Evolutionary conservation across 306 rosid species (phyloP).

Genomic region (Psophocarpus tetragonolobus): DNA sequence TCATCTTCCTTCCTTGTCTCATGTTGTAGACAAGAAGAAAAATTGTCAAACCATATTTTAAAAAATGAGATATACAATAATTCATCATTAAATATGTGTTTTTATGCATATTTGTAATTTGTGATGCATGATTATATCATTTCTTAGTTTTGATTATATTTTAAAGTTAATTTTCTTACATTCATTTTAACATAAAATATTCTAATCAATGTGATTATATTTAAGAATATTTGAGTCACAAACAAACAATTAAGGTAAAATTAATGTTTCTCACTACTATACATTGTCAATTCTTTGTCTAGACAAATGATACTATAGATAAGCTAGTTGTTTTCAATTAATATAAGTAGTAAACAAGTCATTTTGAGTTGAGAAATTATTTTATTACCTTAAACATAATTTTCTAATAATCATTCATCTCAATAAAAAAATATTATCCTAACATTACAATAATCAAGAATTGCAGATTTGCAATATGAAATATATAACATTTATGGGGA

Average conservation of each 20-base stretch:
- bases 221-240: not conserved
- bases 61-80: not conserved
- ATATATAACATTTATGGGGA: not conserved
- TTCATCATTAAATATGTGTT: not conserved
- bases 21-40: slow-evolving; percentile 36
- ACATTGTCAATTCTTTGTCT: not conserved
- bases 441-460: slow-evolving; percentile 4
- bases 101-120: not conserved
- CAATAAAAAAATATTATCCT: not conserved
- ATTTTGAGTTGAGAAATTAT: not conserved
- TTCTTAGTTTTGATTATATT: slow-evolving; percentile 9
- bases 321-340: not conserved
- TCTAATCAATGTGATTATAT: not conserved
- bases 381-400: not conserved
- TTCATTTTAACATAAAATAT: not conserved
- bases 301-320: not conserved
- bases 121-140: not conserved
- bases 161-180: not conserved
- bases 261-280: not conserved
- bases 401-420: not conserved
- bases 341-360: not conserved
- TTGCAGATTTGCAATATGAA: not conserved
- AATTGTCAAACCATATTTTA: slow-evolving; percentile 1
- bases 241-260: not conserved
- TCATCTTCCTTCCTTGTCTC: slow-evolving; percentile 48